Base-by-base conservation (phyloP, 352 stramenopile genomes). In the Globisporangium nodosum region DNA sequence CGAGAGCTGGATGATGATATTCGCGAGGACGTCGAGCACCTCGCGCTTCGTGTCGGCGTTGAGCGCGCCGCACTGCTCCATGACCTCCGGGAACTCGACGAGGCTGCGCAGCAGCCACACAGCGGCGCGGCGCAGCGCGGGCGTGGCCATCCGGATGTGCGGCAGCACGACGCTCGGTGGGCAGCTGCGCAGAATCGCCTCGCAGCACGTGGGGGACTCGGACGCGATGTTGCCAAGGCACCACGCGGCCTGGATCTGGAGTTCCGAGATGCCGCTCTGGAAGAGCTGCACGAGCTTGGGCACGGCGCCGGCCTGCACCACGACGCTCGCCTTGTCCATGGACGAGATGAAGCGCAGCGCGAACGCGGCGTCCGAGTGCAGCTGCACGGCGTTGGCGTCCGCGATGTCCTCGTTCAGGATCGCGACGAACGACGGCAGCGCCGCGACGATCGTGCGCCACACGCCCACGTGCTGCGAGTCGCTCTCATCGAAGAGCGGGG, bases 231-330 rank as follows among this genome's bases (percentile, higher is more conserved):
- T 95, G 21, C 85, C 85, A 5, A 95, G 73, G 66, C 83, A 92
- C 85, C 85, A 95, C 21, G 85, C 83, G 2, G 83, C 83, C 54
- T 95, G 85, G 68, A 95, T 91, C 65, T 95, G 85, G 53, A 95
- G 68, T 64, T 95, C 85, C 31, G 85, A 93, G 53, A 95, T 89
- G 27, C 85, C 85, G 15, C 77, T 89, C 59, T 93, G 82, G 68
- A 95, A 90, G 21, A 95, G 69, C 61, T 91, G 74, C 47, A 92
- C 83, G 43, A 95, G 74, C 57, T 88, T 82, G 0, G 83, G 82
- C 21, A 93, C 75, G 0, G 80, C 83, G 35, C 85, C 85, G 0
- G 76, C 69, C 54, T 87, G 66, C 48, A 95, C 79, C n/a, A 95
- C 79, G 18, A 81, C 50, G 49, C 50, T 71, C 18, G 85, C 81